Base-by-base conservation (phyloP, 495 filamentous ascomycete species). In the Chaetomium cochliodes region DNA sequence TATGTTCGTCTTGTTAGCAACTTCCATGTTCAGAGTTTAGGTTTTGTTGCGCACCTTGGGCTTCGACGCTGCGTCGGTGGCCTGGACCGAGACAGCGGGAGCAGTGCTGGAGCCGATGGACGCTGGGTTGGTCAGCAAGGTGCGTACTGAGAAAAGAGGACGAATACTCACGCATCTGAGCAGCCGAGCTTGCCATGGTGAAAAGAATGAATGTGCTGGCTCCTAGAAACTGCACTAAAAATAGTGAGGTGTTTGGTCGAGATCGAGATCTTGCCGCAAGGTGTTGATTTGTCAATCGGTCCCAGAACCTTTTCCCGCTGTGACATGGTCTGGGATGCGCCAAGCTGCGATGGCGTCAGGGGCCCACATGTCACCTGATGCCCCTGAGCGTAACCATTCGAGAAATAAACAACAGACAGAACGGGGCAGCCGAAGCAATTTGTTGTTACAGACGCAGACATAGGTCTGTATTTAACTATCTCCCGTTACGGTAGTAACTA, bases 41-140 rank as follows among this genome's bases (percentile, higher is more conserved):
- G 52, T 26, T 23, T 20, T 44, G 55, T 47, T n/a, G 41, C 76
- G 58, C 28, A 82, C 80, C 78, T 79, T 82, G 22, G 80, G 79
- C 71, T 81, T 81, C 8, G 77, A 72, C 5, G 33, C 33, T 33
- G 73, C 73, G 41, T 70, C 67, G 58, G 69, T 58, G 66, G 63
- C 66, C 41, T 62, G 58, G 25, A 66, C 42, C 12, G 66, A 13
- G 12, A 65, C 58, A 54, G 65, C 63, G 22, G 72, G 23, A 26
- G 75, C 62, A 15, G 70, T 63, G 60, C 68, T 73, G 51, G 70
- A 57, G 37, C 66, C 66, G 20, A 77, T 65, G 12, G 70, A 72
- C 61, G 74, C 74, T 78, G 60, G 12, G 12, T 22, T 25, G 52
- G 39, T 33, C 44, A 57, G 60, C 44, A 25, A 12, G 57, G 49